phyloP scores from a whole-genome alignment of 495 filamentous ascomycete species.

The Neohortaea acidophila region DNA sequence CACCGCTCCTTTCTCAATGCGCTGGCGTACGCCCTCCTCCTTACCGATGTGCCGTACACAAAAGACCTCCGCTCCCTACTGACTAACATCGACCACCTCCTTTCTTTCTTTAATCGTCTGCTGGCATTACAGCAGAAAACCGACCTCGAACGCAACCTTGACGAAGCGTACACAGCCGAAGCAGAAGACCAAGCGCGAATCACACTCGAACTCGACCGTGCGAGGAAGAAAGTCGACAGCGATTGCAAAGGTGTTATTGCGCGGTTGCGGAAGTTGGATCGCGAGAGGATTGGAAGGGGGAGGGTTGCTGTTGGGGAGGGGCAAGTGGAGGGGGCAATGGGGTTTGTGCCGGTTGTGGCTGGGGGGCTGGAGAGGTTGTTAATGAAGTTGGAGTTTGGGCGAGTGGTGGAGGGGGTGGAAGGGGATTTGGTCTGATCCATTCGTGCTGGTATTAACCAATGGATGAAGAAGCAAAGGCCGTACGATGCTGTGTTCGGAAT shows the following conservation, averaged over 20 bases:
- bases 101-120: conserved; percentile 55
- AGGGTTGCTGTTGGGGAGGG: conserved; percentile 5
- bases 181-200: conserved; percentile 52
- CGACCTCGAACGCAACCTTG: conserved; percentile 64
- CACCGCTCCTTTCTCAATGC: conserved; percentile 60
- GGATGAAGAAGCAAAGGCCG: too few species aligned
- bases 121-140: conserved; percentile 55
- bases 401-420: conserved; percentile 18
- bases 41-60: conserved; percentile 55
- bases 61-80: conserved; percentile 54
- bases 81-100: conserved; percentile 56
- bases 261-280: conserved; percentile 44
- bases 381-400: conserved; percentile 72
- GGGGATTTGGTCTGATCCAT: too few species aligned
- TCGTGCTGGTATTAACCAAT: too few species aligned
- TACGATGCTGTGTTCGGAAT: too few species aligned
- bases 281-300: conserved; percentile 24
- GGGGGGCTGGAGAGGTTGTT: conserved; percentile 65
- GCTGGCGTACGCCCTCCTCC: conserved; percentile 51
- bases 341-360: conserved; percentile 47
- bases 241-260: conserved; percentile 49
- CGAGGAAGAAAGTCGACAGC: conserved; percentile 37
- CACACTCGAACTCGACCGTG: conserved; percentile 42
- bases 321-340: conserved; percentile 22
- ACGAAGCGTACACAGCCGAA: conserved; percentile 57